These are phyloP conservation scores for Aspergillus steynii DNA, from an alignment of 495 filamentous ascomycete species.

Conservation along the genomic window DNA sequence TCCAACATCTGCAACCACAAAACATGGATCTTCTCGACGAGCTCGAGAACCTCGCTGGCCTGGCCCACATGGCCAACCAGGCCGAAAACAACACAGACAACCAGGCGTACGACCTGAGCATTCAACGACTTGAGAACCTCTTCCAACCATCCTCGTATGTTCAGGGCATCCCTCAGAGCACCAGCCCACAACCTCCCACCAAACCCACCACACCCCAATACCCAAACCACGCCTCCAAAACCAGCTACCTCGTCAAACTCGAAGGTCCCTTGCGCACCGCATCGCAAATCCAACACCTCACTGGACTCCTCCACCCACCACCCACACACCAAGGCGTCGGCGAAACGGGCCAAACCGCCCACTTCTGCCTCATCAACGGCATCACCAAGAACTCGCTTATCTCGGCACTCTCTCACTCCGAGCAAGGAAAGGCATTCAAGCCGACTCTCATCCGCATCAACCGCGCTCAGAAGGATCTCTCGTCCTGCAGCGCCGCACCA, in stretches of 20 bases:
- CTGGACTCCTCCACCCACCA: not conserved
- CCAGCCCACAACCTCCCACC: not conserved
- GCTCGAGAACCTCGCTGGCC: not conserved
- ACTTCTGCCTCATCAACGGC: not conserved
- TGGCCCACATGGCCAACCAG: not conserved
- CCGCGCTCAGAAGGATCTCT: too few species aligned
- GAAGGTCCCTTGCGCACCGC: not conserved
- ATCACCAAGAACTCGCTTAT: not conserved
- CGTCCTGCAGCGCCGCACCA: too few species aligned
- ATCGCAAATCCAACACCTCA: not conserved
- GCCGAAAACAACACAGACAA: not conserved
- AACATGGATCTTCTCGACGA: not conserved
- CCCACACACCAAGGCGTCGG: not conserved
- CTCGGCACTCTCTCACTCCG: not conserved
- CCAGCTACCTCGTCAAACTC: not conserved
- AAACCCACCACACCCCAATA: not conserved
- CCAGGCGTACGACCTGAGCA: not conserved
- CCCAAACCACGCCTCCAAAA: not conserved
- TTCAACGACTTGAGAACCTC: not conserved
- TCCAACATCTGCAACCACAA: too few species aligned
- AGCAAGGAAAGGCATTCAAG: too few species aligned
- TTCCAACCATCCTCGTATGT: not conserved
- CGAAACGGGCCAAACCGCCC: not conserved
- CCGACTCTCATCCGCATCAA: too few species aligned
- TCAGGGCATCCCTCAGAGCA: not conserved